Evolutionary conservation across 441 rosid genomes (phyloP).

Genomic region (Omphalea diandra): DNA sequence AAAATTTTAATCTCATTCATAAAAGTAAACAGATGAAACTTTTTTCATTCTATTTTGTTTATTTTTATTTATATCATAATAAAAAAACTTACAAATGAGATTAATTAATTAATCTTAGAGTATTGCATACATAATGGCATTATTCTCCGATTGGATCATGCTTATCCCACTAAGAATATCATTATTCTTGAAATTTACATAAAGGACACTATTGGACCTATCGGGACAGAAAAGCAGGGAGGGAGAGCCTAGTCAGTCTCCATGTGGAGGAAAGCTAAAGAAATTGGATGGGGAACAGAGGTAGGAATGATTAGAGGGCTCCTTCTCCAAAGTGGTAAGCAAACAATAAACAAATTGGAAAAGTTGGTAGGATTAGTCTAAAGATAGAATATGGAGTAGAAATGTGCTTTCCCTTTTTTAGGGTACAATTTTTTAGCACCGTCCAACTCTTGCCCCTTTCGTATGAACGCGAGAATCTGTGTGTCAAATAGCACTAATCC

Average conservation of each 20-base stretch:
- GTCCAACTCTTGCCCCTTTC: constrained; percentile 23
- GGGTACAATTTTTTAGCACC: constrained; percentile 32
- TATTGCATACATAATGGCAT: constrained; percentile 24
- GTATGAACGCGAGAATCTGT: constrained; percentile 31
- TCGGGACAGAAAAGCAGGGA: background rate
- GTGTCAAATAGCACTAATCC: constrained; percentile 45
- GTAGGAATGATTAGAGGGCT: constrained; percentile 7
- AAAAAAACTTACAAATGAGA: no score
- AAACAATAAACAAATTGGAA: constrained; percentile 17
- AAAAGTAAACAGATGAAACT: no score
- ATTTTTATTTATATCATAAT: no score
- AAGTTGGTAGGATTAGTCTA: no score
- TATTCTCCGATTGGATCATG: constrained; percentile 29
- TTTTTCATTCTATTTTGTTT: background rate
- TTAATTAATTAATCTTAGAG: background rate
- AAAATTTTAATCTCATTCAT: no score
- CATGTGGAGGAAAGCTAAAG: background rate
- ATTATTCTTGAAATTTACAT: constrained; percentile 21
- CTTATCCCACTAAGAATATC: constrained; percentile 35
- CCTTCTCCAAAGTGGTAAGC: constrained; percentile 5
- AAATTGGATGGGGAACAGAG: background rate
- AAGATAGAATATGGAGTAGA: constrained; percentile 22
- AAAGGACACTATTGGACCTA: background rate
- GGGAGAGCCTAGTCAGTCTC: constrained; percentile 20
- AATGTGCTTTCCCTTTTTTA: constrained; percentile 18